These are phyloP conservation scores for Trichoderma orchidacearum DNA, from an alignment of 495 filamentous ascomycete genomes.

Conservation along the genomic window DNA sequence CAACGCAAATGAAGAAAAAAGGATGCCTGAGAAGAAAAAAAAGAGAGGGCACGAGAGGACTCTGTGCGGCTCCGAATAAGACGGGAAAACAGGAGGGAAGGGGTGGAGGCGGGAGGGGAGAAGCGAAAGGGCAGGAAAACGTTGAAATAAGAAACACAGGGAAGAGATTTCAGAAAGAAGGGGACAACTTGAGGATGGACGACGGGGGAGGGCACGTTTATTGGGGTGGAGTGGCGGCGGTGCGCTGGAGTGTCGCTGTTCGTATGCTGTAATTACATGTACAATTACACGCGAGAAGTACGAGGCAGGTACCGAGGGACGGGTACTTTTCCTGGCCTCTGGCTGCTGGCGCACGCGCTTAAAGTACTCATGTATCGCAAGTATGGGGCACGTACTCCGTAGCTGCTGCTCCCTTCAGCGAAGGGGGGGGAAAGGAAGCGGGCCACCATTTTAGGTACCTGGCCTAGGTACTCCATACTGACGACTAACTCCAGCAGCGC, in stretches of 20 bases:
- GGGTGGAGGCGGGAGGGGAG: constrained; percentile 12
- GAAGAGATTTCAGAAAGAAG: constrained; percentile 14
- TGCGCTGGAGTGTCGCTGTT: background rate
- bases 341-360: too few species aligned
- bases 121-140: constrained; percentile 2
- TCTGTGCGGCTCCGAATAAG: constrained; percentile 12
- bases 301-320: too few species aligned
- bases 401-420: too few species aligned
- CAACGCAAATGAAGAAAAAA: background rate
- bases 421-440: too few species aligned
- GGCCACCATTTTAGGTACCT: too few species aligned
- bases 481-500: too few species aligned
- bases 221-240: background rate
- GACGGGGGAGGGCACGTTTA: constrained; percentile 1
- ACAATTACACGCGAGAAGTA: too few species aligned
- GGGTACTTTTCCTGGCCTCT: too few species aligned
- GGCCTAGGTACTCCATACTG: too few species aligned
- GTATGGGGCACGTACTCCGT: too few species aligned
- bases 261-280: background rate
- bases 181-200: background rate
- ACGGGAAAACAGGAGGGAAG: constrained; percentile 13
- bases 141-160: constrained; percentile 10
- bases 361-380: too few species aligned
- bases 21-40: background rate
- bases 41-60: constrained; percentile 9